A percentile compares a stretch with the other conserved stretches of the same genome.
phyloP scores from a whole-genome alignment of 139 green algal species.

The Chlamydomonas sp. region DNA sequence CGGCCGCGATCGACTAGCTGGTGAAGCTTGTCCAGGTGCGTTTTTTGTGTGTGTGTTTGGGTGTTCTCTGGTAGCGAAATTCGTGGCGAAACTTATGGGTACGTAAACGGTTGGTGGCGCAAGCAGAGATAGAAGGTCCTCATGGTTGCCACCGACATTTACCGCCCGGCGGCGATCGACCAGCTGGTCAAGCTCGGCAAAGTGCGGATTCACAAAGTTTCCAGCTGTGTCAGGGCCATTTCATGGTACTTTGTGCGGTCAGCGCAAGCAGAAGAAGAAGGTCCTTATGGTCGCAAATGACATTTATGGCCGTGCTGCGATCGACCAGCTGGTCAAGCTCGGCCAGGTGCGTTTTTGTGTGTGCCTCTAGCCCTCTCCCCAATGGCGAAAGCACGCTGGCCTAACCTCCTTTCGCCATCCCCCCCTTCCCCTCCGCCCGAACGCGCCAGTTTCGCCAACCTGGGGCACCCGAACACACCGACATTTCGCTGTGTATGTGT shows the following conservation, averaged over 20 bases:
- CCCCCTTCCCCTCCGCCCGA: too few species aligned
- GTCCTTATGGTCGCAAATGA: slow-evolving; percentile 86
- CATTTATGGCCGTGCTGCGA: slow-evolving; percentile 85
- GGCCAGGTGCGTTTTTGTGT: slow-evolving; percentile 47
- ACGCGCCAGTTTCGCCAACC: too few species aligned
- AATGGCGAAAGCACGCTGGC: too few species aligned
- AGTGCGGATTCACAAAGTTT: slow-evolving; percentile 73
- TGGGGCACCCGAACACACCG: slow-evolving; percentile 79
- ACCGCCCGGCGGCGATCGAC: slow-evolving; percentile 89
- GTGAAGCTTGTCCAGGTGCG: slow-evolving; percentile 77
- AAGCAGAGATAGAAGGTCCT: slow-evolving; percentile 41
- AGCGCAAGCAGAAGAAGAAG: slow-evolving; percentile 33
- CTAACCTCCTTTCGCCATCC: too few species aligned
- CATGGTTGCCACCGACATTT: slow-evolving; percentile 92
- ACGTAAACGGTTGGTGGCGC: too few species aligned
- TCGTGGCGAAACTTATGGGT: too few species aligned
- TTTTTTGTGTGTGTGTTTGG: too few species aligned
- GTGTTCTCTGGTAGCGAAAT: too few species aligned
- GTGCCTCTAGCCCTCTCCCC: too few species aligned
- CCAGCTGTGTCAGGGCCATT: slow-evolving; percentile 59
- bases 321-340: slow-evolving; percentile 90
- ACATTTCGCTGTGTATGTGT: slow-evolving; percentile 12
- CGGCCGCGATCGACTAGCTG: slow-evolving; percentile 94
- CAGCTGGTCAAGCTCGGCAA: slow-evolving; percentile 85
- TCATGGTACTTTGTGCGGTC: too few species aligned